A percentile compares a stretch with the other conserved stretches of the same genome.
phyloP scores from a whole-genome alignment of 768 basidiomycete species.

The Russula vinacea region DNA sequence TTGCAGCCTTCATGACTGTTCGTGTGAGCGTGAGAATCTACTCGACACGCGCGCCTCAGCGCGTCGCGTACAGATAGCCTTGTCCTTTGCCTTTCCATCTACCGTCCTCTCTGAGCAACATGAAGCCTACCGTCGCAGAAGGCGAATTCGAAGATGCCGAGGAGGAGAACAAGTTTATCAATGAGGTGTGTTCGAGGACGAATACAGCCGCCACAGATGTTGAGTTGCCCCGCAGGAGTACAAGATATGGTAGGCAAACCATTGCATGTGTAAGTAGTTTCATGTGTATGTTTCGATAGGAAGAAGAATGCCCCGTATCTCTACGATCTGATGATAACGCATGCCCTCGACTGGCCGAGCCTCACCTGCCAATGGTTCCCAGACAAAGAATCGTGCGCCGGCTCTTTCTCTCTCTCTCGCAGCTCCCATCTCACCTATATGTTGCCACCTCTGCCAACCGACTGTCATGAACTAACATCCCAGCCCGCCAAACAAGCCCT shows the following conservation, averaged over 20 bases:
- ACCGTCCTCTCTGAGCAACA: constrained; percentile 31
- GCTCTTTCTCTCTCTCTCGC: background rate
- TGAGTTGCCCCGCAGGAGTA: constrained; percentile 55
- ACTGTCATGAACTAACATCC: background rate
- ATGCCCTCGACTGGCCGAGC: constrained; percentile 97
- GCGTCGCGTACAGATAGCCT: constrained; percentile 21
- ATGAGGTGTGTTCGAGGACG: constrained; percentile 55
- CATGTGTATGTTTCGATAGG: constrained; percentile 44
- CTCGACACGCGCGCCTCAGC: background rate
- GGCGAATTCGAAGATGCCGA: constrained; percentile 83
- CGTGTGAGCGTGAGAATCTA: constrained; percentile 20
- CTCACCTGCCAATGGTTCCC: constrained; percentile 99
- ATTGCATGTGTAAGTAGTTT: background rate
- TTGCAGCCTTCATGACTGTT: constrained; percentile 8
- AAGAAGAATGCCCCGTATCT: constrained; percentile 98
- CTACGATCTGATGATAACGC: constrained; percentile 96
- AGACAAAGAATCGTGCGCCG: constrained; percentile 83
- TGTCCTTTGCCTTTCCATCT: background rate
- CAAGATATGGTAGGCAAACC: constrained; percentile 64
- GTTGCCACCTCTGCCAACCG: background rate
- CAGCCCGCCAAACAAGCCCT: constrained; percentile 89
- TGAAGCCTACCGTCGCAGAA: constrained; percentile 53
- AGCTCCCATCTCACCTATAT: background rate
- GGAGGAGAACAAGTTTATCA: constrained; percentile 85
- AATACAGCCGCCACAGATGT: background rate